These are phyloP conservation scores for Ustilago trichophora DNA, from an alignment of 1,284 basidiomycete species.

Conservation along the genomic window DNA sequence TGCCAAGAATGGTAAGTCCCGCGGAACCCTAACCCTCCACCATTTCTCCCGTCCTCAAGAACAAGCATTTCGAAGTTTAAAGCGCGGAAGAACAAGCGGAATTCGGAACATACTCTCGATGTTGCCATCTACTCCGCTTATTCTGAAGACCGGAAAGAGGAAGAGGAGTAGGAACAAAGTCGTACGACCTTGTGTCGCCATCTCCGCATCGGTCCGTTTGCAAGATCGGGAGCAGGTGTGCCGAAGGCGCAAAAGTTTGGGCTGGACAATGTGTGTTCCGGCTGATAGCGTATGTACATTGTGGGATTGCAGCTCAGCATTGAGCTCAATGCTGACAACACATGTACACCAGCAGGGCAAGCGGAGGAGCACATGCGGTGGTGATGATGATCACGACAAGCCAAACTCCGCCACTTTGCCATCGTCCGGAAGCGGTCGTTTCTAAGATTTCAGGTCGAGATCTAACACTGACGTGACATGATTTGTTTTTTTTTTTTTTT, in stretches of 20 bases:
- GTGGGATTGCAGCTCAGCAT: constrained; percentile 2
- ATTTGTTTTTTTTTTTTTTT: background rate
- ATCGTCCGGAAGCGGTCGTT: constrained; percentile 10
- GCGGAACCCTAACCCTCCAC: background rate
- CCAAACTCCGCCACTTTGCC: background rate
- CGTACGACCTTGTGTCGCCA: background rate
- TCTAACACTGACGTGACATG: constrained; percentile 8
- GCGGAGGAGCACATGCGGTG: constrained; percentile 1
- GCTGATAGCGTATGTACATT: background rate
- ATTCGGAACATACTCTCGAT: background rate
- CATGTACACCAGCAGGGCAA: too few species aligned
- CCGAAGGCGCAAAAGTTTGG: constrained; percentile 17
- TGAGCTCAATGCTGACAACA: too few species aligned
- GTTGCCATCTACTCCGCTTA: background rate
- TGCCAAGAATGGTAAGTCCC: constrained; percentile 73
- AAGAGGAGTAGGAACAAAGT: background rate
- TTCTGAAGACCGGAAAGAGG: background rate
- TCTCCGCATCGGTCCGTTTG: constrained; percentile 1
- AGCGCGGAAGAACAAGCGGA: too few species aligned
- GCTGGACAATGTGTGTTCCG: too few species aligned
- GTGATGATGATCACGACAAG: background rate
- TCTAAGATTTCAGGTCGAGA: background rate
- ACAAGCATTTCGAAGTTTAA: too few species aligned
- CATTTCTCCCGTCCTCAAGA: too few species aligned
- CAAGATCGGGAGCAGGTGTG: background rate